phyloP scores from a whole-genome alignment of 2,329 filamentous ascomycete genomes.

The Colletotrichum limetticola region DNA sequence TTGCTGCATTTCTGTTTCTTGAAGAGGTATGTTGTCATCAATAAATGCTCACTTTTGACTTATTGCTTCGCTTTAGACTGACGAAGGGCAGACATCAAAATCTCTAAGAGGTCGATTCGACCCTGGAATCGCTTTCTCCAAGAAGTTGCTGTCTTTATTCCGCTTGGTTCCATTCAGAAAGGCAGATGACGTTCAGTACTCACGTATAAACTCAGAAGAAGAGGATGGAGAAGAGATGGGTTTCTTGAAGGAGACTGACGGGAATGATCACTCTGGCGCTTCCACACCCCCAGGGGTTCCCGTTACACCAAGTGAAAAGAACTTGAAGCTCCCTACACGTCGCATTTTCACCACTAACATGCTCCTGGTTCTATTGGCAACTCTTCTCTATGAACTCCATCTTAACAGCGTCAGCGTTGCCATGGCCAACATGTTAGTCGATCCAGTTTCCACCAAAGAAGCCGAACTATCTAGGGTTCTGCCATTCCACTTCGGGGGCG shows the following conservation, averaged over 20 bases:
- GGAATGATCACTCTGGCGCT: background rate
- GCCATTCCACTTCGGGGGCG: slow-evolving; percentile 6
- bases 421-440: background rate
- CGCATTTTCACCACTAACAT: slow-evolving; percentile 1
- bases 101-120: background rate
- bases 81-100: background rate
- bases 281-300: background rate
- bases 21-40: background rate
- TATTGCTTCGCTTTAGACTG: background rate
- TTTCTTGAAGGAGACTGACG: background rate
- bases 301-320: too few species aligned
- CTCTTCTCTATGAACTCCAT: background rate
- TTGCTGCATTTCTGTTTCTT: background rate
- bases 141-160: background rate
- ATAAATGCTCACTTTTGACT: background rate
- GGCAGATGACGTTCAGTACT: background rate
- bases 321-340: background rate
- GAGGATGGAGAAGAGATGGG: background rate
- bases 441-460: background rate
- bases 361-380: background rate
- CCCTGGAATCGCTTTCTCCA: background rate
- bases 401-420: background rate
- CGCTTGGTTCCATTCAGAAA: background rate
- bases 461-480: background rate
- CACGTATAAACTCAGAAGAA: background rate